phyloP scores from a whole-genome alignment of 139 green algal species.

The Asterochloris sp. region DNA sequence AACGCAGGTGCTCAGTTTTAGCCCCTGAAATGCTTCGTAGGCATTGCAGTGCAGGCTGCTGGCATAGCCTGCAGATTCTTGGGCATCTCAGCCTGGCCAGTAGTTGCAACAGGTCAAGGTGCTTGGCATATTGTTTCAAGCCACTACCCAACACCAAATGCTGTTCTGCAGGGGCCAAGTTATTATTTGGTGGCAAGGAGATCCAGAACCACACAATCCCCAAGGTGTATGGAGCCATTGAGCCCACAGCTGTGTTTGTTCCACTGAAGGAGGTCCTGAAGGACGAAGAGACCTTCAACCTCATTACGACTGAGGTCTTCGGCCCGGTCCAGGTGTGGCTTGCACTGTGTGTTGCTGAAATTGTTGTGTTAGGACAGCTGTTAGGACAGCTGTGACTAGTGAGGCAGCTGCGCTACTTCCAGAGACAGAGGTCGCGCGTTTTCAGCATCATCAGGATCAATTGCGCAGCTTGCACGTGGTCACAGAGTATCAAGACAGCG shows the following conservation, averaged over 20 bases:
- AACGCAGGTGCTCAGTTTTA: no score
- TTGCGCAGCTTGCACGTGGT: background rate
- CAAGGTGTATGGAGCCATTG: constrained; percentile 83
- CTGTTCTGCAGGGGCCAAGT: constrained; percentile 53
- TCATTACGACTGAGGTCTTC: constrained; percentile 93
- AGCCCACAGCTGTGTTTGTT: constrained; percentile 94
- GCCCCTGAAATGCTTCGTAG: no score
- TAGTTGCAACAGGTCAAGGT: no score
- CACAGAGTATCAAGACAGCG: background rate
- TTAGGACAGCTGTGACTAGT: no score
- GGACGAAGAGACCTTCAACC: constrained; percentile 60
- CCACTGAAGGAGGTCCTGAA: constrained; percentile 75
- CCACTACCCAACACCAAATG: background rate
- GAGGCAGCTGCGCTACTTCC: no score
- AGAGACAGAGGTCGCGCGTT: no score
- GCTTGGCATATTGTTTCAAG: no score
- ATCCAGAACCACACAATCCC: constrained; percentile 88
- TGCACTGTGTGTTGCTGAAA: no score
- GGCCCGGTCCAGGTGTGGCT: constrained; percentile 86
- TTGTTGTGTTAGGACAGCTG: no score
- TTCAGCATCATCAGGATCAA: no score
- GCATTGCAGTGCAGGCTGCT: no score
- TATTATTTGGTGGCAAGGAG: constrained; percentile 84
- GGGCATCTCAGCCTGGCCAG: background rate
- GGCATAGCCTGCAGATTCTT: no score